Evolutionary conservation across 139 green algal species (phyloP), one percentile per base, ranked within the genome.

Genomic region (Haematococcus sp.): DNA sequence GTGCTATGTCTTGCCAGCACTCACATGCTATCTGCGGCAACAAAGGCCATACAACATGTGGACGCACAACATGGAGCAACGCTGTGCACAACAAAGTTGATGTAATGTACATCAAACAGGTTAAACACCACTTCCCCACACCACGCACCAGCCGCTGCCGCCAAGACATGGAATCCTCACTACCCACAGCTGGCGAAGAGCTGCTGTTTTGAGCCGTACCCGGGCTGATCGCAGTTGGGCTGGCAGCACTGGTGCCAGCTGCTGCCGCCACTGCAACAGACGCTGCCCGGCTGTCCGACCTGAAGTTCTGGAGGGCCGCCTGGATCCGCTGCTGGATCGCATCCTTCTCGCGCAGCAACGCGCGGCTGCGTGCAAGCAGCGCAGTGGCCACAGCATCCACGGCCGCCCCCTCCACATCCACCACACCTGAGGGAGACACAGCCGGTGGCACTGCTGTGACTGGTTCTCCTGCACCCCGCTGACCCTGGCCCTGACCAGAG

Each of bases 311-410:
- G n/a, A 78, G 63, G 1, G 66, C 66, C 1, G 74, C 55, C 56
- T 80, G 66, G 31, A 80, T 80, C 25, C 67, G 65, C 46, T 80
- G 67, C 59, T 80, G 75, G 33, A 80, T 80, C 28, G n/a, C 66
- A 68, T 80, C 75, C 0, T 68, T 68, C 58, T 81, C 75, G 22
- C 60, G 27, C 51, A 81, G 68, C 33, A 81, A 52, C n/a, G 35
- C 34, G 2, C 75, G 68, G 68, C 75, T 81, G 60, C 75, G 75
- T 33, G 69, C 59, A 44, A 81, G 68, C 49, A 81, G 68, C 1
- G 75, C 75, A 0, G 68, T 51, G 19, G 75, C 74, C 74, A 79
- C 54, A 1, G 58, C 58, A 31, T 71, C 71, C 23, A 77, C 46
- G 4, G 40, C 40, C 7, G 40, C 40, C 40, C 40, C 40, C 40